Evolutionary conservation across 495 filamentous ascomycete genomes (phyloP), one percentile per base, ranked within the genome.

Genomic region (Penicillium cosmopolitanum): DNA sequence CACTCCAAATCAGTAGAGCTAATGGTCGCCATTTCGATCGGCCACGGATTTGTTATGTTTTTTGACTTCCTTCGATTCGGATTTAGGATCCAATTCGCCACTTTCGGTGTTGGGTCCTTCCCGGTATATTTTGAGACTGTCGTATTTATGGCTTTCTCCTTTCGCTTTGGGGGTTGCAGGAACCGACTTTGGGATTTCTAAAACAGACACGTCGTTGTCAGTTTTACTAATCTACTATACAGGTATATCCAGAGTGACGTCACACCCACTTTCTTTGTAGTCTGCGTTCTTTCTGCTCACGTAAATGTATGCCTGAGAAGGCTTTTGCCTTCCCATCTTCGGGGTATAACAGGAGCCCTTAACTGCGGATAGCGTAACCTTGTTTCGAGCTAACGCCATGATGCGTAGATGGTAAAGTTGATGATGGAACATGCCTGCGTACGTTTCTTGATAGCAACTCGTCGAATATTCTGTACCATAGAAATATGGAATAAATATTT

Each of bases 21-120:
- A 54, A 54, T 38, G 36, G 18, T 42, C 25, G 23, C 42, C 52
- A 56, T 13, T 69, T 70, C 15, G 46, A 51, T 51, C 40, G 25
- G 46, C 56, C 23, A 51, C 34, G 13, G 46, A 34, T 42, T 58
- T 50, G 50, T 58, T 58, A 58, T 58, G 56, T n/a, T 36, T 42
- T 58, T 51, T 58, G 28, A 58, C 56, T 51, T 58, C 46, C 46
- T 58, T 40, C n/a, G 46, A 51, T 10, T 52, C 18, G 19, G 21
- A 25, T 40, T 36, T 35, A 38, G 56, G 21, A 40, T 58, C 25
- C n/a, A 57, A 21, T 50, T 57, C 56, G 35, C 56, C 56, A 43
- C 56, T 58, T 36, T 58, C 56, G 2, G 56, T 52, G 51, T 58
- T 58, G 18, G 43, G 56, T 18, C 56, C 56, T 51, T 58, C 46